Evolutionary conservation across 2,329 filamentous ascomycete species (phyloP).

Genomic region (Orbilia oligospora): DNA sequence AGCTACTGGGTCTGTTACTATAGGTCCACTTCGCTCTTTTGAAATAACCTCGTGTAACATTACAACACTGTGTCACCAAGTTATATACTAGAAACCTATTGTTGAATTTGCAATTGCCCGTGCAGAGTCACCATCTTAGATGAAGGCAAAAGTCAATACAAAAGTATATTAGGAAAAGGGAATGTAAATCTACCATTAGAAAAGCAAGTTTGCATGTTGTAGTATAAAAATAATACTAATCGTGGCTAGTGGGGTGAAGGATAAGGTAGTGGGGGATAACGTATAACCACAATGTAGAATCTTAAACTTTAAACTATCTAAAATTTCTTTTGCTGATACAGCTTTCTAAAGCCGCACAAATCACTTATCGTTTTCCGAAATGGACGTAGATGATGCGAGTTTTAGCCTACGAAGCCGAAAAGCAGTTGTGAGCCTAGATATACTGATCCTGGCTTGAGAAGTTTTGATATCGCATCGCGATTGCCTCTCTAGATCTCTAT

Average conservation of each 20-base stretch:
- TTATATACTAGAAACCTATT: background rate
- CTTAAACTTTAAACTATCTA: slow-evolving; percentile 5
- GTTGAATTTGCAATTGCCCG: slow-evolving; percentile 1
- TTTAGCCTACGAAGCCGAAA: slow-evolving; percentile 17
- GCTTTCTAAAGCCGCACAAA: slow-evolving; percentile 17
- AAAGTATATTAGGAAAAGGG: slow-evolving; percentile 2
- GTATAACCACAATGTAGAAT: slow-evolving; percentile 9
- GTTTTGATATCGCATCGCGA: slow-evolving; percentile 8
- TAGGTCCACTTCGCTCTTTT: background rate
- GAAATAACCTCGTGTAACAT: background rate
- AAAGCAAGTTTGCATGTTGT: background rate
- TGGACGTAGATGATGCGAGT: slow-evolving; percentile 16
- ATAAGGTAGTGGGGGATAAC: slow-evolving; percentile 5
- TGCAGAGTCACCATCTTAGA: slow-evolving; percentile 9
- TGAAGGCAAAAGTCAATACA: slow-evolving; percentile 13
- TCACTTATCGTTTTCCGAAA: slow-evolving; percentile 15
- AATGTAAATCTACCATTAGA: background rate
- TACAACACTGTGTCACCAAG: background rate
- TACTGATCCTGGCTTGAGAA: slow-evolving; percentile 13
- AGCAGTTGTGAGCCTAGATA: slow-evolving; percentile 14
- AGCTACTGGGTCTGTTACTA: background rate
- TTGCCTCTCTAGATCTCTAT: slow-evolving; percentile 8
- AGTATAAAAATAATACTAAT: slow-evolving; percentile 15
- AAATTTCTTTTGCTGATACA: slow-evolving; percentile 18
- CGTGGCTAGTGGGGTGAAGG: background rate